These are phyloP conservation scores for Kentomonas sorsogonicus DNA, from an alignment of 208 protist genomes.

Conservation along the genomic window DNA sequence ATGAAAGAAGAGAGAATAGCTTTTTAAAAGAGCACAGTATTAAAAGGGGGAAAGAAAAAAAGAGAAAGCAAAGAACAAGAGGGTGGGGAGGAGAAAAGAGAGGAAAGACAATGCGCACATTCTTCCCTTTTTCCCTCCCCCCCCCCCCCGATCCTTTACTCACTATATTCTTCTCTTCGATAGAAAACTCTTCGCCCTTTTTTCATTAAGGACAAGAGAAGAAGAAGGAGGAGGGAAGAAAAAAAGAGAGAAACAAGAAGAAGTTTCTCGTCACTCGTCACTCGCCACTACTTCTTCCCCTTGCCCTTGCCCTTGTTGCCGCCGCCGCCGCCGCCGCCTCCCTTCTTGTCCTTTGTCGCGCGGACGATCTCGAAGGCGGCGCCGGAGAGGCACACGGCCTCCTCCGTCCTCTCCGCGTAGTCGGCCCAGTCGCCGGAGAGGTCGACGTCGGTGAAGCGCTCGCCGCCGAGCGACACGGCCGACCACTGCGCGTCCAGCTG, in stretches of 20 bases:
- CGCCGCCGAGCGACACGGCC: slow-evolving; percentile 20
- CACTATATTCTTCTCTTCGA: background rate
- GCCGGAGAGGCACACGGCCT: slow-evolving; percentile 29
- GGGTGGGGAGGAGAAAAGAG: too few species aligned
- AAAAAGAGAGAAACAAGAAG: slow-evolving; percentile 17
- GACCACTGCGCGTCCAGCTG: slow-evolving; percentile 62
- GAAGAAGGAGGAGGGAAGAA: slow-evolving; percentile 1
- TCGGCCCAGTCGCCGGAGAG: slow-evolving; percentile 66
- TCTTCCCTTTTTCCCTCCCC: slow-evolving; percentile 2
- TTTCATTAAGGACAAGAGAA: background rate
- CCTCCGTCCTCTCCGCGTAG: slow-evolving; percentile 46
- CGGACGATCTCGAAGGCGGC: slow-evolving; percentile 32
- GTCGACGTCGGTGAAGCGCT: slow-evolving; percentile 30
- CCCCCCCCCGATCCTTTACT: background rate
- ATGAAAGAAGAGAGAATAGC: too few species aligned
- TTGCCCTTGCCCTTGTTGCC: background rate
- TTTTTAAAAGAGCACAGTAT: too few species aligned
- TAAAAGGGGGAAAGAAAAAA: too few species aligned
- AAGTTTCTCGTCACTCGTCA: background rate
- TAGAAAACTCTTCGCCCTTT: background rate
- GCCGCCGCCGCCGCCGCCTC: slow-evolving; percentile 2
- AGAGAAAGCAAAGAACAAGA: too few species aligned
- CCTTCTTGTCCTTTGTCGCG: slow-evolving; percentile 31
- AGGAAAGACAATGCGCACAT: too few species aligned
- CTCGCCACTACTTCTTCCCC: slow-evolving; percentile 1